Evolutionary conservation across 805 yeast genomes (phyloP).

Genomic region (Lipomyces spencermartinsiae): DNA sequence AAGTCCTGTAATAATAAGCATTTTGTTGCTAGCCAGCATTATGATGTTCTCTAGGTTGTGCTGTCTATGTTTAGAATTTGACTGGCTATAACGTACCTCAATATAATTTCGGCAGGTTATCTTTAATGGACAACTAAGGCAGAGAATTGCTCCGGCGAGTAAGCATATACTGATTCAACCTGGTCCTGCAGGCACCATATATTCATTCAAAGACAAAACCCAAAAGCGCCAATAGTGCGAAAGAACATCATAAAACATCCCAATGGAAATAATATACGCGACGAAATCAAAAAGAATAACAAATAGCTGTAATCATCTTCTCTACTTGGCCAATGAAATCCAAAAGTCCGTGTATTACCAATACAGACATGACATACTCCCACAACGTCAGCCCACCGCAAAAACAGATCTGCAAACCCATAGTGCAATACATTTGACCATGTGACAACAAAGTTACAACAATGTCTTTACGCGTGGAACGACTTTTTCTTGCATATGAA

Average conservation of each 20-base stretch:
- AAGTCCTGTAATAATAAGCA: not conserved
- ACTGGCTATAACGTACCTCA: not conserved
- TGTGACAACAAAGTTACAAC: not conserved
- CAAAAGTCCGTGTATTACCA: not conserved
- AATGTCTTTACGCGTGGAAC: not conserved
- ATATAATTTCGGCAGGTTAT: not conserved
- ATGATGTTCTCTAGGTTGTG: not conserved
- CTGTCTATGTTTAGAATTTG: not conserved
- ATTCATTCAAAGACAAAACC: not conserved
- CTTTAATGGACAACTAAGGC: slow-evolving; percentile 3
- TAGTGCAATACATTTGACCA: not conserved
- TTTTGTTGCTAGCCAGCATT: not conserved
- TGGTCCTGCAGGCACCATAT: slow-evolving; percentile 4
- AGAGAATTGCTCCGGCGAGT: not conserved
- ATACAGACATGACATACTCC: not conserved
- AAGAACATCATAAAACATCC: not conserved
- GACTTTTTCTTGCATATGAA: slow-evolving; percentile 24
- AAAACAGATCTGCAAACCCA: not conserved
- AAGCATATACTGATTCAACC: slow-evolving; percentile 1
- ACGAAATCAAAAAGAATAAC: slow-evolving; percentile 1
- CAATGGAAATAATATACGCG: not conserved
- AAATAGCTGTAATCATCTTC: not conserved
- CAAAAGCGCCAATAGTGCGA: slow-evolving; percentile 1
- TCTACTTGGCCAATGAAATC: not conserved
- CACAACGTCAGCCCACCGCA: not conserved